Evolutionary conservation across 306 rosid genomes (phyloP).

Genomic region (Cucumis sativus): DNA sequence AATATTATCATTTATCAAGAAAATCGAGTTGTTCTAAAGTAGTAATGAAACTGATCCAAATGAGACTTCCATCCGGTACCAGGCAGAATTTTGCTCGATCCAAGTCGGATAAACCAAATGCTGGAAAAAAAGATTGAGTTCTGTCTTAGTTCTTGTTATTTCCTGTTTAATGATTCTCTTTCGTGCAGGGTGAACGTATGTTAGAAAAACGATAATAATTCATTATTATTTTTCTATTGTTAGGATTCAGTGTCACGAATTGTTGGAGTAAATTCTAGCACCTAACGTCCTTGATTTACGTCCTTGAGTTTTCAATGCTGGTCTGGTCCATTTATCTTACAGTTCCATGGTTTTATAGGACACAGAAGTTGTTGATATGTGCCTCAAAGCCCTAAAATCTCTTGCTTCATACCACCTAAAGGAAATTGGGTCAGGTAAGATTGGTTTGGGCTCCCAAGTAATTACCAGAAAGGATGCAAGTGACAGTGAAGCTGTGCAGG

Average conservation of each 20-base stretch:
- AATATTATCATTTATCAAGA: background rate
- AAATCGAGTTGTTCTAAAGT: background rate
- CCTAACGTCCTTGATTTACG: background rate
- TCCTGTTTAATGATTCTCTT: background rate
- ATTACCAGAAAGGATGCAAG: conserved; percentile 35
- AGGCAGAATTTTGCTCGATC: background rate
- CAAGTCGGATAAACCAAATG: background rate
- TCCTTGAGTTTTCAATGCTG: background rate
- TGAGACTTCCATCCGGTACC: background rate
- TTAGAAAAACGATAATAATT: background rate
- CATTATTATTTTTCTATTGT: background rate
- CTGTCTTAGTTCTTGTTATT: background rate
- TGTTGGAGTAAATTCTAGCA: background rate
- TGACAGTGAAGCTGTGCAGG: conserved; percentile 58
- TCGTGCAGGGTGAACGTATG: background rate
- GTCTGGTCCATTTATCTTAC: background rate
- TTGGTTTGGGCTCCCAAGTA: conserved; percentile 66
- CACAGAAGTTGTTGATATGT: conserved; percentile 62
- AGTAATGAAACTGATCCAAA: background rate
- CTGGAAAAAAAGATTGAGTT: background rate
- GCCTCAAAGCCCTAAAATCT: conserved; percentile 78
- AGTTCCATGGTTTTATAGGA: conserved; percentile 34
- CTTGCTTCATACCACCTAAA: conserved; percentile 76
- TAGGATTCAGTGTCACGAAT: background rate
- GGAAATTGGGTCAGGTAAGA: conserved; percentile 51